These are phyloP conservation scores for Urostyla sp. DNA, from an alignment of 73 alveolate species.

Conservation along the genomic window DNA sequence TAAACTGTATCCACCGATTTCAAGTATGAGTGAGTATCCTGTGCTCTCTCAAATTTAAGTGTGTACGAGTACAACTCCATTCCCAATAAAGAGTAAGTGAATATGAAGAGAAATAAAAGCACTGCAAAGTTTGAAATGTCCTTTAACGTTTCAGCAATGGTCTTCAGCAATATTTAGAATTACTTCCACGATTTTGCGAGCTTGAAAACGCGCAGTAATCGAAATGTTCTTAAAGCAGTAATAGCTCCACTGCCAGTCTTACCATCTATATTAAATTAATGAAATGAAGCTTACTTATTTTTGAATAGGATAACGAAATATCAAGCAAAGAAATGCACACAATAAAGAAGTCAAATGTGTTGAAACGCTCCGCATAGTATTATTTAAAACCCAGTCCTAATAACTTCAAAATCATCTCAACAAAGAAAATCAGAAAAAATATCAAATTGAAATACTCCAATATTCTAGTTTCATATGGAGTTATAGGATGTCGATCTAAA, in stretches of 20 bases:
- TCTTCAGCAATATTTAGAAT: conserved; percentile 24
- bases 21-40: neutral
- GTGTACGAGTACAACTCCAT: conserved; percentile 36
- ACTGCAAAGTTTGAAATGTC: conserved; percentile 47
- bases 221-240: conserved; percentile 52
- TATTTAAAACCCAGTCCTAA: conserved; percentile 43
- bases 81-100: conserved; percentile 57
- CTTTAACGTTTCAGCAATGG: conserved; percentile 32
- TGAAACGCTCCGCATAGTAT: conserved; percentile 38
- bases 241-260: conserved; percentile 51
- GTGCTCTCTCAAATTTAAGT: conserved; percentile 17
- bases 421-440: conserved; percentile 36
- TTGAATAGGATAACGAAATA: neutral
- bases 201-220: conserved; percentile 49
- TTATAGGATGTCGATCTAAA: conserved; percentile 17
- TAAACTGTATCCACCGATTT: neutral
- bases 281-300: neutral
- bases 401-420: conserved; percentile 30
- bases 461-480: neutral
- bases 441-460: conserved; percentile 18
- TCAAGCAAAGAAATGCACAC: conserved; percentile 41
- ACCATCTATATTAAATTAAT: neutral
- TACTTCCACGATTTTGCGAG: conserved; percentile 61
- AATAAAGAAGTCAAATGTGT: conserved; percentile 40
- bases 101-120: conserved; percentile 44